Evolutionary conservation across 2,329 filamentous ascomycete species (phyloP).

Genomic region (Fusarium sp.): DNA sequence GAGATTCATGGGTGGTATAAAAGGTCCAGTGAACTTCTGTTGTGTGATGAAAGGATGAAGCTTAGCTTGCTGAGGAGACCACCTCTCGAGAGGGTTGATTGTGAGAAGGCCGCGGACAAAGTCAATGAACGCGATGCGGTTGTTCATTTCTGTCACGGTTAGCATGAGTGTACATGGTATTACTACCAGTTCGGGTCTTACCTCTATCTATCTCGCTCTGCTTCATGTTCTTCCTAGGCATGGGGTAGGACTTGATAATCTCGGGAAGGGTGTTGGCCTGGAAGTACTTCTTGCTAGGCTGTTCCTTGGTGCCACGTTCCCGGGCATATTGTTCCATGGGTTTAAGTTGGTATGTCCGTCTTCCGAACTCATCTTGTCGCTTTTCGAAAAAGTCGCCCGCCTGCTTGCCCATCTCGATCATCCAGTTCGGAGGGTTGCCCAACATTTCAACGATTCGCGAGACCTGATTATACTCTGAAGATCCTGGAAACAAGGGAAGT

Average conservation of each 20-base stretch:
- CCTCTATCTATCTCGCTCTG: constrained; percentile 95
- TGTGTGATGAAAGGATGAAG: constrained; percentile 98
- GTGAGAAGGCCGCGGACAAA: constrained; percentile 93
- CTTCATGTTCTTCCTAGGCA: constrained; percentile 99
- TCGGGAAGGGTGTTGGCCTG: constrained; percentile 92
- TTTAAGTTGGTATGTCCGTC: constrained; percentile 91
- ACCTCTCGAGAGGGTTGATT: constrained; percentile 94
- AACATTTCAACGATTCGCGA: constrained; percentile 98
- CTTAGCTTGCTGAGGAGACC: constrained; percentile 98
- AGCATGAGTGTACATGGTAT: not conserved
- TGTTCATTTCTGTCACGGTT: constrained; percentile 86
- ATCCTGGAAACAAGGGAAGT: constrained; percentile 92
- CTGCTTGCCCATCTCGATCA: constrained; percentile 99
- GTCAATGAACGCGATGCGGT: constrained; percentile 96
- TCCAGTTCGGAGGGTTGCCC: constrained; percentile 95
- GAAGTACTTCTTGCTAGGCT: constrained; percentile 99
- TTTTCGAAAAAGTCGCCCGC: constrained; percentile 98
- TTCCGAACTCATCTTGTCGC: constrained; percentile 86
- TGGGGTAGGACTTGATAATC: constrained; percentile 96
- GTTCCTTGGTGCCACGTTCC: constrained; percentile 95
- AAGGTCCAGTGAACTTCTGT: constrained; percentile 94
- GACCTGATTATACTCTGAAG: constrained; percentile 98
- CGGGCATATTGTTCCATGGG: constrained; percentile 98
- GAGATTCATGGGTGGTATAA: constrained; percentile 96
- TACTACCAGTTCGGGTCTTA: constrained; percentile 51